phyloP scores from a whole-genome alignment of 768 basidiomycete genomes.

The button mushroom (Agaricus bisporus) region DNA sequence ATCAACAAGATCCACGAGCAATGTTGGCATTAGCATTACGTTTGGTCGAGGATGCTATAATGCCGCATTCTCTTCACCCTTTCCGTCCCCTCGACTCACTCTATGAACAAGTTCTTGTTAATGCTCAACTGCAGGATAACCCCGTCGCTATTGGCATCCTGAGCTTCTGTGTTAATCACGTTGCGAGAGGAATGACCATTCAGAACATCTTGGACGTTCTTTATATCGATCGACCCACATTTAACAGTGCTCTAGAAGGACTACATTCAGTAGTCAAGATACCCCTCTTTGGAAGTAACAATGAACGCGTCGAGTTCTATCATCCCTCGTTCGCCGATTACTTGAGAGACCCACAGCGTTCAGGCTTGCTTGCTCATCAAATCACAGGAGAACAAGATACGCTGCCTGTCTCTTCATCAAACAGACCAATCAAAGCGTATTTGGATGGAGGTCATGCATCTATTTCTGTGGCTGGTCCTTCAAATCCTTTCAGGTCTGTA shows the following conservation, averaged over 20 bases:
- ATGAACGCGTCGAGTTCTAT: not conserved
- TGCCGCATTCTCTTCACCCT: not conserved
- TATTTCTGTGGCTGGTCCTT: not conserved
- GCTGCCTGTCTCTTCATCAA: not conserved
- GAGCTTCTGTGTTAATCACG: not conserved
- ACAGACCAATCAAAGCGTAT: not conserved
- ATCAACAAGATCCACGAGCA: not conserved
- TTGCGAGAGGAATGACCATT: not conserved
- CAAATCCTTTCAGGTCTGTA: not conserved
- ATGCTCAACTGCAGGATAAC: not conserved
- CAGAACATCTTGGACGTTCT: not conserved
- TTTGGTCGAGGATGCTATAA: not conserved
- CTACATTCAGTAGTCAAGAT: not conserved
- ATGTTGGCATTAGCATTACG: not conserved
- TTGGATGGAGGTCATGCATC: not conserved
- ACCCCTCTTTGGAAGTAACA: not conserved
- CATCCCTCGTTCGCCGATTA: not conserved
- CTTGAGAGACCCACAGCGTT: not conserved
- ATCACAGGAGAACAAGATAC: not conserved
- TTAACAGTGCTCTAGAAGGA: not conserved
- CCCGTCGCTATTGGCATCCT: not conserved
- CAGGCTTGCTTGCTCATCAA: not conserved
- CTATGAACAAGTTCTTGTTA: not conserved
- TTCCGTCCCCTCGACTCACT: not conserved
- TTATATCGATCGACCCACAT: not conserved